phyloP scores from a whole-genome alignment of 2,329 filamentous ascomycete genomes.

The Sordariomycetes sp. region DNA sequence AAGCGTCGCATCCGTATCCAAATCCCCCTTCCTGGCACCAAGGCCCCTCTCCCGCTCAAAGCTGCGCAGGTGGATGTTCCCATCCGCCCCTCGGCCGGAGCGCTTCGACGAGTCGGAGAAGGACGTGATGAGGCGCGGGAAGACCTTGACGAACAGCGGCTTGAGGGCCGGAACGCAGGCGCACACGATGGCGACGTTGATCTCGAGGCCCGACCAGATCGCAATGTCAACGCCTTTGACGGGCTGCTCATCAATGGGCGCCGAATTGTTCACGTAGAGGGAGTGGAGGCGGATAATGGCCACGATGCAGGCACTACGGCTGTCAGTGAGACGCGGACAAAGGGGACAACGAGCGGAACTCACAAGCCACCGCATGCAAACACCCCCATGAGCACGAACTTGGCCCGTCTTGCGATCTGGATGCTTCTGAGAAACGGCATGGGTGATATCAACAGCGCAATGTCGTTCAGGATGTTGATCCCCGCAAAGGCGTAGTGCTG shows the following conservation, averaged over 20 bases:
- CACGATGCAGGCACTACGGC: conserved; percentile 11
- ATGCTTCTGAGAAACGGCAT: conserved; percentile 22
- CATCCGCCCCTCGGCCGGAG: neutral
- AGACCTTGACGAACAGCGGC: conserved; percentile 16
- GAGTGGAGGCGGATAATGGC: conserved; percentile 14
- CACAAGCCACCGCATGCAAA: conserved; percentile 28
- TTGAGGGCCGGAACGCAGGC: conserved; percentile 22
- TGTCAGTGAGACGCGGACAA: neutral
- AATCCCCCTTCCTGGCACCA: no score
- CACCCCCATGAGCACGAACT: conserved; percentile 28
- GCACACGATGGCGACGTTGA: conserved; percentile 23
- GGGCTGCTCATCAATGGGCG: conserved; percentile 5
- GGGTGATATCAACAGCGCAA: conserved; percentile 16
- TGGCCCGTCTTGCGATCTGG: conserved; percentile 27
- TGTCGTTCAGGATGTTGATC: conserved; percentile 21
- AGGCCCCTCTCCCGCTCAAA: neutral
- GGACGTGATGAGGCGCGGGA: conserved; percentile 10
- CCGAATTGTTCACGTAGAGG: conserved; percentile 9
- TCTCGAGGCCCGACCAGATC: conserved; percentile 20
- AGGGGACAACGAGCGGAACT: conserved; percentile 6
- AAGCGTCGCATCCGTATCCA: no score
- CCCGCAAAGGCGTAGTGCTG: conserved; percentile 17
- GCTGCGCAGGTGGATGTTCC: neutral
- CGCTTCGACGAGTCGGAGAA: conserved; percentile 1
- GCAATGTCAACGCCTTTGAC: conserved; percentile 12